Conservation (phyloP, 2,329 filamentous ascomycete genomes). For the Botrytis tulipae region DNA sequence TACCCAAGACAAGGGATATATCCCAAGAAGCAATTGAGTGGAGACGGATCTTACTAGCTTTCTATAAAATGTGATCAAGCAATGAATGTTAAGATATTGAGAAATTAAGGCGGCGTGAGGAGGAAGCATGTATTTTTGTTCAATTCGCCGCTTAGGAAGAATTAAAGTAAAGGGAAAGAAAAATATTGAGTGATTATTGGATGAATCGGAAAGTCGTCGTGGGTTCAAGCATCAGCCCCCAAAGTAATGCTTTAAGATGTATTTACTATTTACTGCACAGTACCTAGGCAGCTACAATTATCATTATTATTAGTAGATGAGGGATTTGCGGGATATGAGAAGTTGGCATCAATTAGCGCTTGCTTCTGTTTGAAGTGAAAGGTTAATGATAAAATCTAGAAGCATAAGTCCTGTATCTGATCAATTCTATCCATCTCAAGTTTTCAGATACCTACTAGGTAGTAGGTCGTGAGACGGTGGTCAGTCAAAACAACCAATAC, state of each 20-base stretch:
- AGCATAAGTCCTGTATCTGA: neutral
- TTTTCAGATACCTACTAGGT: neutral
- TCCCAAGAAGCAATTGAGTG: neutral
- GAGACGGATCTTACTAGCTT: neutral
- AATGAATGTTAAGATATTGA: neutral
- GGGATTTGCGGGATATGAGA: neutral
- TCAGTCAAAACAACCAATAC: neutral
- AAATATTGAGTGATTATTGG: neutral
- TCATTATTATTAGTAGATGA: neutral
- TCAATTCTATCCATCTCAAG: neutral
- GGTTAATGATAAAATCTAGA: neutral
- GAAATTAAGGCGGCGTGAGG: slow-evolving; percentile 14
- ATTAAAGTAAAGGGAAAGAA: neutral
- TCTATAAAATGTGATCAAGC: slow-evolving; percentile 7
- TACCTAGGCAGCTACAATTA: too few relatives aligned
- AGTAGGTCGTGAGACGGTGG: neutral
- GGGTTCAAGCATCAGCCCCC: neutral
- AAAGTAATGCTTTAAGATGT: neutral
- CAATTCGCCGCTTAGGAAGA: neutral
- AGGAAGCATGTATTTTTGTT: neutral
- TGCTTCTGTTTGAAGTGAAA: neutral
- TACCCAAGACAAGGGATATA: neutral
- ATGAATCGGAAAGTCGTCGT: neutral
- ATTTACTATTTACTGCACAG: neutral
- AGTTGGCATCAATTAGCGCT: neutral